Percentiles rank a stretch among this genome's conserved stretches.
Conservation (phyloP, 75 land plant genomes). For the Cupressus sempervirens region DNA sequence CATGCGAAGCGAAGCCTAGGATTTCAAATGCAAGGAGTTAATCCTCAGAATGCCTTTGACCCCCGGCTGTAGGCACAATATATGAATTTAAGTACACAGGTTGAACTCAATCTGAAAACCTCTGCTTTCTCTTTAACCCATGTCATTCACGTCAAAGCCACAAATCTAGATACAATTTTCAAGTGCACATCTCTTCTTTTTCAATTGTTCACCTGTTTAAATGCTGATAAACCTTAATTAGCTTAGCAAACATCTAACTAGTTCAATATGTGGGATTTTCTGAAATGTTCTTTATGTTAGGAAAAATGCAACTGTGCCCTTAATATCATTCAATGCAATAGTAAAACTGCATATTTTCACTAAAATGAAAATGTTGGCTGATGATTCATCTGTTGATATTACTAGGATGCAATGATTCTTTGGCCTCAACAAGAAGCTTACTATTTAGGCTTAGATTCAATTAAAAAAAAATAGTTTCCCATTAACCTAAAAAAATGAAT, state of each 20-base stretch:
- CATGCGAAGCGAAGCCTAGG: conserved; percentile 14
- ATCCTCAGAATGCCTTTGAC: conserved; percentile 14
- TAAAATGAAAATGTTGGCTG: background rate
- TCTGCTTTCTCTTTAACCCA: background rate
- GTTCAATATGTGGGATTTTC: background rate
- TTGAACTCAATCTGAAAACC: conserved; percentile 1
- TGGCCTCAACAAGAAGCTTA: background rate
- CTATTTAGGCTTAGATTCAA: background rate
- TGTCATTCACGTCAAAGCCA: background rate
- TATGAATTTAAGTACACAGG: conserved; percentile 13
- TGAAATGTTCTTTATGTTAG: background rate
- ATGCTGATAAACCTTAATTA: background rate
- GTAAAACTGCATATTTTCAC: background rate
- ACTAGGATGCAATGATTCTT: background rate
- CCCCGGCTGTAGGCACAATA: conserved; percentile 12
- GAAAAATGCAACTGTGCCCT: background rate
- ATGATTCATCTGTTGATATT: background rate
- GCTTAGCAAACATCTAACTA: background rate
- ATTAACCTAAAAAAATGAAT: background rate
- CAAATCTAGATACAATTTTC: background rate
- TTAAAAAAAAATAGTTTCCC: too few relatives aligned
- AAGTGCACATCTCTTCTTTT: background rate
- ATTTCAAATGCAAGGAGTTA: conserved; percentile 23
- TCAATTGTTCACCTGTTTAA: background rate
- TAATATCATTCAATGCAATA: background rate